Evolutionary conservation across 1,284 basidiomycete genomes (phyloP), one percentile per base, ranked within the genome.

Genomic region (Irpex lacteus): DNA sequence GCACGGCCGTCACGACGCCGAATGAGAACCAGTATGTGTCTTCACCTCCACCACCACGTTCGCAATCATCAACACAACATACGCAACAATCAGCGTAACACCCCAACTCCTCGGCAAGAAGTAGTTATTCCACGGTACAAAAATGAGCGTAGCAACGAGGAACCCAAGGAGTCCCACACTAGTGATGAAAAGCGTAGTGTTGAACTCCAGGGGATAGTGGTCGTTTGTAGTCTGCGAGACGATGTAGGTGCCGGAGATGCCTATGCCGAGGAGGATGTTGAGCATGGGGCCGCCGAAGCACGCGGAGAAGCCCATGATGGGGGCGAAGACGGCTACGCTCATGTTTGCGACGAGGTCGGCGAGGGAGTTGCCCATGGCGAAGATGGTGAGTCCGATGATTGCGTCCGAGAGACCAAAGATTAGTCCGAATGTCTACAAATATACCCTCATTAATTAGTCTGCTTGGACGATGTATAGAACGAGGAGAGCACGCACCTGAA

Each of bases 271-370:
- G 3, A 98, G 86, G 69, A 99, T 94, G 78, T 98, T 99, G 70
- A 98, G 88, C 95, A 99, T 96, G 0, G 95, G 95, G 1, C 94
- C 92, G 59, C 94, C 95, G 71, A 96, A 96, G 75, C 96, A 98
- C 0, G 93, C 95, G 5, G 94, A 93, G 77, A 97, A 95, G 19
- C 90, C 94, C 94, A 95, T 95, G 71, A 92, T 87, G 32, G 91
- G 91, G 9, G 91, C 90, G 71, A 92, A 92, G 36, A 89, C 90
- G 18, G 95, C 95, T 6, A 95, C 94, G 58, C 94, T 96, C 78
- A 95, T 91, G 78, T 99, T 98, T 40, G 97, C 96, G 2, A 99
- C 96, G 18, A 98, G 85, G 77, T 99, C 97, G 1, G 96, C 97
- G 5, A 98, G 85, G 37, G 94, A 96, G 77, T 98, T 98, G 21